A percentile compares a stretch with the other conserved stretches of the same genome.
Evolutionary conservation across 169 alveolate genomes (phyloP).

Genomic region (Cryptosporidium xiaoi): DNA sequence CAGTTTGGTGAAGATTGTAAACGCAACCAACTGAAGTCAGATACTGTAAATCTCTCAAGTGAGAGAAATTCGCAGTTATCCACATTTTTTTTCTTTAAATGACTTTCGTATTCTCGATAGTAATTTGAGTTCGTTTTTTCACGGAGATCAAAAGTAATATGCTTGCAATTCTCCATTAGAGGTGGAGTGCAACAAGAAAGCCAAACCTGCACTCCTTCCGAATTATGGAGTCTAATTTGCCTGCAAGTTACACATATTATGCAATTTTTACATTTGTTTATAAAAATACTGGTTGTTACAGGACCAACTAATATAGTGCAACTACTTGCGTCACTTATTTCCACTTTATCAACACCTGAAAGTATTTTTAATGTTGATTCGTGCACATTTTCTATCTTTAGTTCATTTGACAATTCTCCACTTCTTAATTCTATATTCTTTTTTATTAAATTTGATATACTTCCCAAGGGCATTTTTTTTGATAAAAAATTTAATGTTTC

Average conservation of each 20-base stretch:
- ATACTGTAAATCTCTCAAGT: slow-evolving; percentile 17
- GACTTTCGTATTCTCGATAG: slow-evolving; percentile 1
- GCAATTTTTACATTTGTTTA: slow-evolving; percentile 22
- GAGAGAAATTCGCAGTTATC: slow-evolving; percentile 5
- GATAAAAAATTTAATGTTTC: too few species aligned
- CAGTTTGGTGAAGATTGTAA: slow-evolving; percentile 59
- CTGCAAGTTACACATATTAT: slow-evolving; percentile 16
- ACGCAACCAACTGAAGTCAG: slow-evolving; percentile 44
- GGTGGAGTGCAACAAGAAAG: slow-evolving; percentile 49
- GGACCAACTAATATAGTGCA: slow-evolving; percentile 51
- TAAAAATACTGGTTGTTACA: slow-evolving; percentile 17
- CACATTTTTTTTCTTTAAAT: slow-evolving; percentile 4
- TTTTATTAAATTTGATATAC: slow-evolving; percentile 4
- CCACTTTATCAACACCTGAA: slow-evolving; percentile 1
- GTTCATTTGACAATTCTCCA: slow-evolving; percentile 27
- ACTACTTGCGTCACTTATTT: slow-evolving; percentile 9
- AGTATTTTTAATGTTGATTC: slow-evolving; percentile 25
- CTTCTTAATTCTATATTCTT: neutral
- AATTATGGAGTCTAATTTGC: slow-evolving; percentile 53
- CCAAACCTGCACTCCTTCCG: slow-evolving; percentile 11
- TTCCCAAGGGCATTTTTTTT: too few species aligned
- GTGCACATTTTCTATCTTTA: slow-evolving; percentile 13
- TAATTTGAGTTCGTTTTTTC: slow-evolving; percentile 12
- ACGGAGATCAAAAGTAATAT: slow-evolving; percentile 33
- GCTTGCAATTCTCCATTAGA: slow-evolving; percentile 15